These are phyloP conservation scores for Termitomyces sp. DNA, from an alignment of 768 basidiomycete species.

Conservation along the genomic window DNA sequence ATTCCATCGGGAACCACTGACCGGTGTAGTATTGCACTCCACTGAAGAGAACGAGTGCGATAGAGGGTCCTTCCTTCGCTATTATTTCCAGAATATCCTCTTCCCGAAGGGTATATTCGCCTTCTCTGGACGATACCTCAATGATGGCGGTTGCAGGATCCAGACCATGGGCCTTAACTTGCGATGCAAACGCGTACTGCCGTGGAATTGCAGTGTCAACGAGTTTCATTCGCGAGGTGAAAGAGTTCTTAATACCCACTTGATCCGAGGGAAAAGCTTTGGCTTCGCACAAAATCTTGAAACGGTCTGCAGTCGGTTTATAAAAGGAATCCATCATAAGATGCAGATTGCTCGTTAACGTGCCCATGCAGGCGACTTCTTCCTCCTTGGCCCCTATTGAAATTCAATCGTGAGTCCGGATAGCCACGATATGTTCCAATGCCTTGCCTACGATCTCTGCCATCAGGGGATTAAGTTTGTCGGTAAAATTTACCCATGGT, in stretches of 20 bases:
- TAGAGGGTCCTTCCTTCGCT: constrained; percentile 62
- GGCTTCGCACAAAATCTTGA: constrained; percentile 93
- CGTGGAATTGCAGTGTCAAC: constrained; percentile 10
- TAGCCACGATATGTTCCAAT: background rate
- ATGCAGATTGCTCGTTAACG: constrained; percentile 92
- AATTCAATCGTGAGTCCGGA: constrained; percentile 16
- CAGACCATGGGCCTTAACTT: constrained; percentile 73
- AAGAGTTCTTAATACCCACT: constrained; percentile 36
- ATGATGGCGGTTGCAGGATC: constrained; percentile 70
- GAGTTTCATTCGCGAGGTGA: constrained; percentile 11
- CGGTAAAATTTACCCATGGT: constrained; percentile 78
- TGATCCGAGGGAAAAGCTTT: constrained; percentile 97
- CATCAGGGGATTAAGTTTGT: constrained; percentile 65
- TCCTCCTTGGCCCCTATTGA: constrained; percentile 71
- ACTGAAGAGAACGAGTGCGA: constrained; percentile 89
- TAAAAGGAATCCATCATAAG: constrained; percentile 94
- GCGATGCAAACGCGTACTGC: constrained; percentile 97
- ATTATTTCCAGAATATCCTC: constrained; percentile 82
- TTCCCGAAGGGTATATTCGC: constrained; percentile 81
- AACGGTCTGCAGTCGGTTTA: constrained; percentile 76
- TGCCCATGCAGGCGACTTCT: constrained; percentile 95
- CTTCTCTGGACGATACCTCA: constrained; percentile 71
- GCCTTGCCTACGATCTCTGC: constrained; percentile 77
- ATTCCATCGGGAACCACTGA: constrained; percentile 85
- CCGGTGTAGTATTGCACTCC: constrained; percentile 98